Conservation (phyloP, 2,329 filamentous ascomycete species). For the Intubia oerlemansii region DNA sequence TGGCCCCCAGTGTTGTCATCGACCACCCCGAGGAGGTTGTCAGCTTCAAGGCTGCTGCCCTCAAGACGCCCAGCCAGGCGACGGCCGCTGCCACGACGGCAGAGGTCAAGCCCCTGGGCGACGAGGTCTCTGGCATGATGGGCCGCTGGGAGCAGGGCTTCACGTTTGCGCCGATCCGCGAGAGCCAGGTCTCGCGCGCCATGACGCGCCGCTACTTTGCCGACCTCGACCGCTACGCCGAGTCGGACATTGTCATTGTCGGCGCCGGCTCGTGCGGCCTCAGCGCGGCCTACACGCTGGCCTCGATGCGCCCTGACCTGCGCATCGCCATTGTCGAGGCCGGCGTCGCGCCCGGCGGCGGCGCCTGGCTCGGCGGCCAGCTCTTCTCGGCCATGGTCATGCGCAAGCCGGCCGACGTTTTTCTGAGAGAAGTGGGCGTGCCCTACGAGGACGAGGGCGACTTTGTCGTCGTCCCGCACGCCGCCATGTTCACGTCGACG, state of each 20-base stretch:
- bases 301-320: conserved; percentile 65
- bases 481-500: conserved; percentile 77
- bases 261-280: conserved; percentile 72
- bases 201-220: conserved; percentile 89
- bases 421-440: conserved; percentile 62
- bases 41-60: no score
- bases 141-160: conserved; percentile 66
- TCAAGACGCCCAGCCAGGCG: no score
- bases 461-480: conserved; percentile 87
- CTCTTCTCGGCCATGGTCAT: conserved; percentile 92
- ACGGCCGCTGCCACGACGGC: background rate
- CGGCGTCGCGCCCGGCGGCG: conserved; percentile 67
- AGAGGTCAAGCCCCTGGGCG: conserved; percentile 9
- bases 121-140: conserved; percentile 21
- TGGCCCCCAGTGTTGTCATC: no score
- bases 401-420: conserved; percentile 76
- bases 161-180: conserved; percentile 68
- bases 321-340: conserved; percentile 86
- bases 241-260: conserved; percentile 85
- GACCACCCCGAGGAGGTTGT: no score
- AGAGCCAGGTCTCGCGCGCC: conserved; percentile 78
- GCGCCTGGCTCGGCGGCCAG: conserved; percentile 84
- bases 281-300: conserved; percentile 66
- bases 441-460: conserved; percentile 74
- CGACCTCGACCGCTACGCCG: conserved; percentile 73